Evolutionary conservation across 495 filamentous ascomycete genomes (phyloP).

Genomic region (Arthonia radiata): DNA sequence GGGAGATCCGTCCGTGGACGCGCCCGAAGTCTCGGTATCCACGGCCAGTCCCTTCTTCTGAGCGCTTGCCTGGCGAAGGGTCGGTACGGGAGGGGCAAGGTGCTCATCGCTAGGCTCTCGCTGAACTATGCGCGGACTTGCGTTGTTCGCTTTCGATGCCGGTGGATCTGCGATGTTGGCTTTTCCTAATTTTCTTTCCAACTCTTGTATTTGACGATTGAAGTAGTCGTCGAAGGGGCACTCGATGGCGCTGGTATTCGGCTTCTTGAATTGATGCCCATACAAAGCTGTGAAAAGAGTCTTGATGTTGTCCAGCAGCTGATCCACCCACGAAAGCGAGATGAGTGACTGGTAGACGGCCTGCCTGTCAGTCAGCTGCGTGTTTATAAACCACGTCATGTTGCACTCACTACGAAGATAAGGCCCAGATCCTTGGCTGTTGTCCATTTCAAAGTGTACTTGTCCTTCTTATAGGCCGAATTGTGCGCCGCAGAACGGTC

Average conservation of each 20-base stretch:
- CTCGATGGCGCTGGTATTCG: constrained; percentile 49
- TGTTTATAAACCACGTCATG: constrained; percentile 9
- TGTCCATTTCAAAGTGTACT: constrained; percentile 89
- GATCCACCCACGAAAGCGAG: constrained; percentile 91
- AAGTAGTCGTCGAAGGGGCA: constrained; percentile 82
- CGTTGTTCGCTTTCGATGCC: too few species aligned
- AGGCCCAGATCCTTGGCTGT: constrained; percentile 72
- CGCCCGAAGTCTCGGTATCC: constrained; percentile 17
- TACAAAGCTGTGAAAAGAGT: constrained; percentile 77
- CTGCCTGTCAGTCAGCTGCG: constrained; percentile 21
- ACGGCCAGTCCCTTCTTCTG: constrained; percentile 16
- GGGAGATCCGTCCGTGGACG: constrained; percentile 36
- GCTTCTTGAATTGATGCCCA: constrained; percentile 59
- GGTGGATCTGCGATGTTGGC: constrained; percentile 4
- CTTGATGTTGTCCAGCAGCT: constrained; percentile 79
- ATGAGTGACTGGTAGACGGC: constrained; percentile 90
- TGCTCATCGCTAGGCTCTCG: constrained; percentile 12
- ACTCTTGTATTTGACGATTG: constrained; percentile 67
- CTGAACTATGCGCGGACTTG: constrained; percentile 15
- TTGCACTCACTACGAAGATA: constrained; percentile 73
- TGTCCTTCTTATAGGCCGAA: constrained; percentile 65
- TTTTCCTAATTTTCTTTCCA: constrained; percentile 30
- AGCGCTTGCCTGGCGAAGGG: constrained; percentile 22
- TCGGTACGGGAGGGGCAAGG: constrained; percentile 30
- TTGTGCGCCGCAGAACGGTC: constrained; percentile 43